phyloP scores from a whole-genome alignment of 2,329 filamentous ascomycete genomes.

The Hypoxylon sp. region DNA sequence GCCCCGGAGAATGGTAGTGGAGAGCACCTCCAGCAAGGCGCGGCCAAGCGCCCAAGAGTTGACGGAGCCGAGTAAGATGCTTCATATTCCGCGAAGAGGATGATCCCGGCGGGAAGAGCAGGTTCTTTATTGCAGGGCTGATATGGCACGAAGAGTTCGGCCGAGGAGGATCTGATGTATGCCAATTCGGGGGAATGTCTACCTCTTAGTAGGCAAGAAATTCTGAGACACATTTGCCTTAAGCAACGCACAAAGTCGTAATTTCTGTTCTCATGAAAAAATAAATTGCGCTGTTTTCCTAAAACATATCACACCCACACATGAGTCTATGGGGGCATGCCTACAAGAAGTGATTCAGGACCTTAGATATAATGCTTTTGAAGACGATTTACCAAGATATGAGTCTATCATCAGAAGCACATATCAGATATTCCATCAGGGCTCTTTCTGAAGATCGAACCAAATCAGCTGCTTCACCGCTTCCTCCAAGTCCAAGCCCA shows the following conservation, averaged over 20 bases:
- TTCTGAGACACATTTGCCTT: too few species aligned
- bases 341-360: not conserved
- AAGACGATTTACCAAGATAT: not conserved
- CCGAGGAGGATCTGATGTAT: too few species aligned
- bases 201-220: too few species aligned
- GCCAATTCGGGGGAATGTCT: not conserved
- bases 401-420: not conserved
- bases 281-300: not conserved
- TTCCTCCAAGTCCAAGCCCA: slow-evolving; percentile 35
- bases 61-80: too few species aligned
- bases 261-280: not conserved
- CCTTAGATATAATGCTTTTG: not conserved
- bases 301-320: not conserved
- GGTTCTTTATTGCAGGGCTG: too few species aligned
- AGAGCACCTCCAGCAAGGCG: not conserved
- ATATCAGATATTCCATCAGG: not conserved
- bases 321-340: not conserved
- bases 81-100: too few species aligned
- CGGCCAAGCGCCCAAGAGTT: too few species aligned
- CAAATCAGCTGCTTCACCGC: slow-evolving; percentile 38
- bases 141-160: too few species aligned
- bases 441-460: slow-evolving; percentile 34
- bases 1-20: not conserved
- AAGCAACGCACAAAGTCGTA: not conserved
- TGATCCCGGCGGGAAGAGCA: too few species aligned